These are phyloP conservation scores for Backusella tarrabulga DNA, from an alignment of 192 early-diverging fungal genomes.

Conservation along the genomic window DNA sequence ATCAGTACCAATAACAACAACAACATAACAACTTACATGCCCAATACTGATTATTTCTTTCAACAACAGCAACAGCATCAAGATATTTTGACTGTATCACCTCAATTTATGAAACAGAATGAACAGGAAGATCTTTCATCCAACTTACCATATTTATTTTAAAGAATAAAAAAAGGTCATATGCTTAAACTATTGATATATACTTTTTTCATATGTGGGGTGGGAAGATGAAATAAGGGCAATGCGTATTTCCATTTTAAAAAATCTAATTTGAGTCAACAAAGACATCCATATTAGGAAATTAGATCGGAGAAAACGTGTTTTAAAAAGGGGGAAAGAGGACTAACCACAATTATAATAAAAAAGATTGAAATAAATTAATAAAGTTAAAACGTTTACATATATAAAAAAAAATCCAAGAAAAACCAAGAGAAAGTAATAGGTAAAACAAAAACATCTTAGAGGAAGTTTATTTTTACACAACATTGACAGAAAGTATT, in stretches of 20 bases:
- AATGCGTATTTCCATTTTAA: not conserved
- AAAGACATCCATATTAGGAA: not conserved
- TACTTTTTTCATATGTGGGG: not conserved
- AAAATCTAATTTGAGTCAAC: constrained; percentile 1
- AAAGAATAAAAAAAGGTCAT: not conserved
- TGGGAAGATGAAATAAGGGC: not conserved
- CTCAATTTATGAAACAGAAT: not conserved
- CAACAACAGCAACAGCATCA: not conserved
- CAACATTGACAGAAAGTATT: too few relatives aligned
- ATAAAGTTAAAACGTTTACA: not conserved
- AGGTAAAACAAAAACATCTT: not conserved
- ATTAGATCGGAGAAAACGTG: constrained; percentile 1
- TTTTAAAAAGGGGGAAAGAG: not conserved
- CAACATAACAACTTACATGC: not conserved
- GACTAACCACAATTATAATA: not conserved
- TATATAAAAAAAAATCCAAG: not conserved
- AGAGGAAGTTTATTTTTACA: not conserved
- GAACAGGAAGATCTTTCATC: not conserved
- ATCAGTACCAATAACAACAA: not conserved
- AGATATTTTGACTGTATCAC: not conserved
- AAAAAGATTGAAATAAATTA: not conserved
- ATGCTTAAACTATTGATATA: not conserved
- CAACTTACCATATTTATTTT: not conserved
- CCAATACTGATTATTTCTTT: not conserved
- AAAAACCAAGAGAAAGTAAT: not conserved